These are phyloP conservation scores for Colletotrichum coccodes DNA, from an alignment of 2,329 filamentous ascomycete species.

Conservation along the genomic window DNA sequence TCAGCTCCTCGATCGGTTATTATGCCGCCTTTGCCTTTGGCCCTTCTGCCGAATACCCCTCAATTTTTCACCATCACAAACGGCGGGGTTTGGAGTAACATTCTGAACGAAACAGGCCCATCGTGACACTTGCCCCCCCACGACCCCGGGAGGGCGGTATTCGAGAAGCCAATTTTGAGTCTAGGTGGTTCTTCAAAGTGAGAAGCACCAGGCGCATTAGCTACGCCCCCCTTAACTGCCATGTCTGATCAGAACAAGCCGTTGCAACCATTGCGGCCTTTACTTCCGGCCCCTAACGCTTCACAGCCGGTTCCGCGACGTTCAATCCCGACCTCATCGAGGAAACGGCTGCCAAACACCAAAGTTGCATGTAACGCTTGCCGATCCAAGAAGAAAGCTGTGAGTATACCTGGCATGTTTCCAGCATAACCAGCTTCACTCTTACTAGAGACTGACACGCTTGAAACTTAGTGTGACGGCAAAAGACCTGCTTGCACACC, in stretches of 20 bases:
- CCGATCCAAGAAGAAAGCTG: slow-evolving; percentile 37
- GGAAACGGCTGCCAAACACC: slow-evolving; percentile 9
- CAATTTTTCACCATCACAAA: slow-evolving; percentile 11
- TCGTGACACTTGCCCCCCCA: not conserved
- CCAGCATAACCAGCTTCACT: not conserved
- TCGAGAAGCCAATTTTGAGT: not conserved
- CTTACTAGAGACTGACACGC: not conserved
- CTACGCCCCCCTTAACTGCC: not conserved
- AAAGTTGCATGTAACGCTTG: slow-evolving; percentile 38
- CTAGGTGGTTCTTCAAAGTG: not conserved
- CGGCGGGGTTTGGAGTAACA: not conserved
- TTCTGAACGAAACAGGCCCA: not conserved
- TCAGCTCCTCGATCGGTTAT: slow-evolving; percentile 14
- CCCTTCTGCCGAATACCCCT: slow-evolving; percentile 18
- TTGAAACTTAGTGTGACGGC: slow-evolving; percentile 33
- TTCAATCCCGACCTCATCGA: not conserved
- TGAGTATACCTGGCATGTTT: slow-evolving; percentile 12
- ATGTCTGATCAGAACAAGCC: slow-evolving; percentile 22
- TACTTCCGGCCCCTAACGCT: slow-evolving; percentile 21
- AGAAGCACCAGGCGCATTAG: not conserved
- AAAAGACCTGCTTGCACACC: slow-evolving; percentile 33
- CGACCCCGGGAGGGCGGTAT: not conserved
- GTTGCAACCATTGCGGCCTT: slow-evolving; percentile 16
- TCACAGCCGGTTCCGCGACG: not conserved
- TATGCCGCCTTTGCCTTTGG: slow-evolving; percentile 11